Percentiles rank a stretch among this genome's conserved stretches.
phyloP scores from a whole-genome alignment of 208 protist species.

The Leishmania tropica region DNA sequence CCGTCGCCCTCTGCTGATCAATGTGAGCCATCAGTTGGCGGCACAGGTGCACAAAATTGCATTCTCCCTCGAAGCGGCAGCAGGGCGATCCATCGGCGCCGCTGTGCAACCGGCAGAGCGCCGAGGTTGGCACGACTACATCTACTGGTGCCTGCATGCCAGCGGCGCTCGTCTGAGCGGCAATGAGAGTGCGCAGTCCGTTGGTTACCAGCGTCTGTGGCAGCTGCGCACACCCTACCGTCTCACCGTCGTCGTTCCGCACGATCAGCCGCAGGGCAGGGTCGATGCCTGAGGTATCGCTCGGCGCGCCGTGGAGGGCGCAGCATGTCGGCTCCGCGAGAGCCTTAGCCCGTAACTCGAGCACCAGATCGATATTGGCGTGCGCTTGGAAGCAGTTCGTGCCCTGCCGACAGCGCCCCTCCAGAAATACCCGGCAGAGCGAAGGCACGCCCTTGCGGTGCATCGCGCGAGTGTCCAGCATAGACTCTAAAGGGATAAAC shows the following conservation, averaged over 20 bases:
- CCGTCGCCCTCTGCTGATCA: constrained; percentile 11
- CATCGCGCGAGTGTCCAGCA: constrained; percentile 78
- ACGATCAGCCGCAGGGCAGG: constrained; percentile 18
- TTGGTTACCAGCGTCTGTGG: constrained; percentile 49
- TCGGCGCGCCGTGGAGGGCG: constrained; percentile 48
- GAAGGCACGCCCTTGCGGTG: constrained; percentile 79
- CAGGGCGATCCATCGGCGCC: constrained; percentile 47
- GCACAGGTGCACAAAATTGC: constrained; percentile 87
- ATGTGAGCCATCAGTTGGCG: constrained; percentile 34
- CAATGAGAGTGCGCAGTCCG: constrained; percentile 53
- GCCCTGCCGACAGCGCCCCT: constrained; percentile 81
- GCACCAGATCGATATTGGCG: constrained; percentile 52
- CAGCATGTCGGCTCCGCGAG: constrained; percentile 81
- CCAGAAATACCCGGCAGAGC: constrained; percentile 77
- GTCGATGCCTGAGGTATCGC: constrained; percentile 33
- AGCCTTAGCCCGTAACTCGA: constrained; percentile 53
- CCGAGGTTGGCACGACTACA: constrained; percentile 55
- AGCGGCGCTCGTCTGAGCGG: constrained; percentile 26
- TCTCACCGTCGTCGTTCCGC: constrained; percentile 38
- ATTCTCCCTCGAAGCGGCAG: constrained; percentile 83
- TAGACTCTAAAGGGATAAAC: constrained; percentile 60
- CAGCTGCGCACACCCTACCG: constrained; percentile 31
- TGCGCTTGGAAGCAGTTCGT: constrained; percentile 80
- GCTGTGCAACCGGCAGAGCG: constrained; percentile 75
- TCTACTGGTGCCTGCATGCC: constrained; percentile 23